These are phyloP conservation scores for Massarina eburnea DNA, from an alignment of 2,329 filamentous ascomycete genomes.

Conservation along the genomic window DNA sequence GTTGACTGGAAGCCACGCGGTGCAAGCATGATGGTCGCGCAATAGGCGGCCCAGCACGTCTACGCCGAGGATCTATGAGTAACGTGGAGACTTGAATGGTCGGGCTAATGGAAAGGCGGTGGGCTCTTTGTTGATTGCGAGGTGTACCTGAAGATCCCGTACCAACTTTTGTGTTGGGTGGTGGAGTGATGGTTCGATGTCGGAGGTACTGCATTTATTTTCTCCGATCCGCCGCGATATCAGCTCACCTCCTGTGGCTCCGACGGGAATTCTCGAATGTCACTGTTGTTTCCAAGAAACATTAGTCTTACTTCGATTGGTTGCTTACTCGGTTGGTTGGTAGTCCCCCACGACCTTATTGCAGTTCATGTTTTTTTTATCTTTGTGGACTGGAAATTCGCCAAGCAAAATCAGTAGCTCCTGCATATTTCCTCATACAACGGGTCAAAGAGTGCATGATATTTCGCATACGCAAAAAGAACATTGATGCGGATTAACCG, in stretches of 20 bases:
- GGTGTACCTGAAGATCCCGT: not conserved
- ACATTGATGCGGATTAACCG: not conserved
- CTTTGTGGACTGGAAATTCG: no score
- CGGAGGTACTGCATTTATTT: not conserved
- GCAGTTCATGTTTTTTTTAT: no score
- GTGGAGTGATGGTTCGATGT: not conserved
- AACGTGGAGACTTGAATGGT: not conserved
- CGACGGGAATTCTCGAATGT: no score
- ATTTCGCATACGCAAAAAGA: not conserved
- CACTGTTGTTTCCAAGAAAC: no score
- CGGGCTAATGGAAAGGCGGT: not conserved
- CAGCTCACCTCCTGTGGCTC: not conserved
- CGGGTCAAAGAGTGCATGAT: not conserved
- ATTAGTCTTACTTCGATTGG: no score
- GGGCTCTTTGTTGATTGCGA: not conserved
- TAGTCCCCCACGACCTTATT: no score
- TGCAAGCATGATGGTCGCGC: conserved; percentile 2
- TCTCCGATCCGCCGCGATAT: not conserved
- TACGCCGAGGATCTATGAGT: not conserved
- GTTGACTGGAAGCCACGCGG: not conserved
- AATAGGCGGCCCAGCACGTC: not conserved
- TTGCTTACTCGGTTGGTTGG: no score
- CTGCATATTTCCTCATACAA: no score
- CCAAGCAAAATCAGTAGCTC: no score
- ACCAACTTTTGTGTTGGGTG: not conserved